Evolutionary conservation across 2,329 filamentous ascomycete species (phyloP), one percentile per base, ranked within the genome.

Genomic region (Neofusicoccum kwambonambiense): DNA sequence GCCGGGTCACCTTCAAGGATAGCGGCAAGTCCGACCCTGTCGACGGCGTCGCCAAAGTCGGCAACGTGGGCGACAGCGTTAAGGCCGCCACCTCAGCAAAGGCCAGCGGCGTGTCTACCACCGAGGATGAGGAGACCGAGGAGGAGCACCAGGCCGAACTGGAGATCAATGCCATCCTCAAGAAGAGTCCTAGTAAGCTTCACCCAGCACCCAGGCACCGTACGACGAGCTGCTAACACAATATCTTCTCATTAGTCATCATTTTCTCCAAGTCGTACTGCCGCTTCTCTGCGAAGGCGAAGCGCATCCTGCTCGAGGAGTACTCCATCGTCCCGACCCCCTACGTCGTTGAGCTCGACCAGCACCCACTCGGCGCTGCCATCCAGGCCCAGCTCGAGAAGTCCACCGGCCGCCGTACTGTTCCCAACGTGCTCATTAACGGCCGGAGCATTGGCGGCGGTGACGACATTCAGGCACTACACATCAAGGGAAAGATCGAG

Each of bases 251-350:
- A 71, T 66, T 69, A 95, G 92, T 98, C 66, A 91, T 97, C 75
- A 92, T 99, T 71, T 98, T 98, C 81, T 97, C 93, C 68, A 98
- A 99, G 79, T 87, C 90, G 1, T 97, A 94, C 80, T 99, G 95
- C 77, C 92, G 90, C 0, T 89, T 86, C 79, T 97, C 93, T 60
- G 90, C 88, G 74, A 88, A 87, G 70, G 95, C 95, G 51, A 99
- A 99, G 79, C 83, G 84, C 49, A 86, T 98, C 64, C 86, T 99
- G 45, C 86, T 97, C 47, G 87, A 93, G 22, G 89, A 90, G 71
- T 98, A 98, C 81, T 83, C 82, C 63, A 96, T 99, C 74, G 85
- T 87, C 0, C 95, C 95, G 0, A 80, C 86, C 11, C 95, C 95
- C 0, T 90, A 89, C 73, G 90, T 99, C 7, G 93, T 98, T 60